These are phyloP conservation scores for Aspergillus olivimuriae DNA, from an alignment of 495 filamentous ascomycete species.

Conservation along the genomic window DNA sequence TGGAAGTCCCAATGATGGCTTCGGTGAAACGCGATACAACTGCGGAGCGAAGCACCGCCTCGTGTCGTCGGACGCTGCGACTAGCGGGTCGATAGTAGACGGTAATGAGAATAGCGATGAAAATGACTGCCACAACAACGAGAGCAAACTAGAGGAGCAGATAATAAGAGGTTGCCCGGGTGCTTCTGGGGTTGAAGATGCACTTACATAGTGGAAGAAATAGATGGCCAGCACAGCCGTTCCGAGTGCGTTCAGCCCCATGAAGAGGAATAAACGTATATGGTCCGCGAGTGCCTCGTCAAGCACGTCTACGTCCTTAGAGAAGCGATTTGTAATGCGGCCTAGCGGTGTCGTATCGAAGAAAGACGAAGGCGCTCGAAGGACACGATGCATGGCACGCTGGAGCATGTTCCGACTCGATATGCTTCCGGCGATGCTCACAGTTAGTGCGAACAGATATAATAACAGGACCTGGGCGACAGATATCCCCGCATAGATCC, in stretches of 20 bases:
- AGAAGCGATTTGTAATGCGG: slow-evolving; percentile 96
- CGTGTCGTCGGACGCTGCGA: slow-evolving; percentile 88
- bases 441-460: slow-evolving; percentile 69
- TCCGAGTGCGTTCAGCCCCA: slow-evolving; percentile 67
- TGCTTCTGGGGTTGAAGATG: neutral
- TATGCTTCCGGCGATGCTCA: slow-evolving; percentile 56
- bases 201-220: slow-evolving; percentile 73
- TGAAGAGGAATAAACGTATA: slow-evolving; percentile 90
- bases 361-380: slow-evolving; percentile 93
- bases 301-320: slow-evolving; percentile 91
- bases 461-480: slow-evolving; percentile 66
- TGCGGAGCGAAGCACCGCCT: slow-evolving; percentile 75
- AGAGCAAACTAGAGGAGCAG: slow-evolving; percentile 58
- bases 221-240: slow-evolving; percentile 85
- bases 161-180: neutral
- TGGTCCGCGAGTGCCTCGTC: slow-evolving; percentile 88
- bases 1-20: slow-evolving; percentile 73
- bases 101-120: slow-evolving; percentile 77
- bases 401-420: slow-evolving; percentile 79
- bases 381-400: slow-evolving; percentile 69
- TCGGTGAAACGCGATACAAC: slow-evolving; percentile 93
- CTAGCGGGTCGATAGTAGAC: slow-evolving; percentile 88
- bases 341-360: slow-evolving; percentile 96
- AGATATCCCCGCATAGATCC: slow-evolving; percentile 75
- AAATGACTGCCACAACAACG: slow-evolving; percentile 72